Conservation (phyloP, 345 rosid genomes). For the Aegle marmelos region DNA sequence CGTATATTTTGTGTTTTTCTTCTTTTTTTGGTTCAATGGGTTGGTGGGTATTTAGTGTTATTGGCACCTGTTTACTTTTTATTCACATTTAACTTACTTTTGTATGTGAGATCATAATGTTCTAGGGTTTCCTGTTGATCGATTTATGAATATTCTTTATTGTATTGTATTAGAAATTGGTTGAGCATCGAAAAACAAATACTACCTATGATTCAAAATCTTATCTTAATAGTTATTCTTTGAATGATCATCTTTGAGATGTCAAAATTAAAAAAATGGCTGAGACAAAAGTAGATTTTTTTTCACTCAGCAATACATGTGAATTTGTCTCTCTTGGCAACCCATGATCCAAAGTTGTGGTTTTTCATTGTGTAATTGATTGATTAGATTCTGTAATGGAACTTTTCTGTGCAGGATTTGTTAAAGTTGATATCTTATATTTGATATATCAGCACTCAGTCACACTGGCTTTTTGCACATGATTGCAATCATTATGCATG, state of each 20-base stretch:
- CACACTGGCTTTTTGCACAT: neutral
- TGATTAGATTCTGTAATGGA: neutral
- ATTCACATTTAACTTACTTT: neutral
- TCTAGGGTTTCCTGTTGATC: neutral
- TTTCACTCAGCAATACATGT: neutral
- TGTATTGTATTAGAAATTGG: neutral
- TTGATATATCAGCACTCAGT: neutral
- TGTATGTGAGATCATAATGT: neutral
- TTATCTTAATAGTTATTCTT: neutral
- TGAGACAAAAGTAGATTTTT: neutral
- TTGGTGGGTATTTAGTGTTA: neutral
- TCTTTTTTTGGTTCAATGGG: neutral
- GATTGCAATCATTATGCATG: neutral
- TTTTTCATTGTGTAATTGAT: neutral
- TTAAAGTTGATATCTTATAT: neutral
- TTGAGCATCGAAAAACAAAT: neutral
- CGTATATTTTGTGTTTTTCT: neutral
- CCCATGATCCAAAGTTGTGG: neutral
- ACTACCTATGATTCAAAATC: neutral
- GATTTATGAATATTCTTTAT: neutral
- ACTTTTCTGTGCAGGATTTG: constrained; percentile 8
- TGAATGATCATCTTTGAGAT: neutral
- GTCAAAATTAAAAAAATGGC: neutral
- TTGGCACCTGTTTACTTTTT: neutral
- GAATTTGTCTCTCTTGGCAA: neutral